These are phyloP conservation scores for Fusarium sp. DNA, from an alignment of 2,329 filamentous ascomycete genomes.

Conservation along the genomic window DNA sequence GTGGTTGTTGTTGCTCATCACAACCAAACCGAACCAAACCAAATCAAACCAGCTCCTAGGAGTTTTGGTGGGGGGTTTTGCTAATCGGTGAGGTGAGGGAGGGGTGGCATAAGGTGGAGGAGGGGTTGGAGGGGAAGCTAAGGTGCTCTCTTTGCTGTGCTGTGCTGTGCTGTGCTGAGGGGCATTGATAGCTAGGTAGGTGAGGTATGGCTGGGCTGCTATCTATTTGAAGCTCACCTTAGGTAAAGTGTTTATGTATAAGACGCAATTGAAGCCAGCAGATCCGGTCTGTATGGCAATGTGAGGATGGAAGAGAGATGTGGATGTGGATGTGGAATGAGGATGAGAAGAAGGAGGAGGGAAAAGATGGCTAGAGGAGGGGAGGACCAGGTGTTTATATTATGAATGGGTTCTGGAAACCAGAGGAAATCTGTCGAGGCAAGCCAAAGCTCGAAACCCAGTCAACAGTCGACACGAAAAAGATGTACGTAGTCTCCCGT, in stretches of 20 bases:
- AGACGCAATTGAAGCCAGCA: slow-evolving; percentile 32
- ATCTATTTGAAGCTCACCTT: slow-evolving; percentile 41
- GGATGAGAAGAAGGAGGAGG: slow-evolving; percentile 29
- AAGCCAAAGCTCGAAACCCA: slow-evolving; percentile 31
- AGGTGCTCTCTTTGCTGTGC: slow-evolving; percentile 9
- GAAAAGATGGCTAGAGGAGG: slow-evolving; percentile 19
- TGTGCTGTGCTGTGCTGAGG: slow-evolving; percentile 8
- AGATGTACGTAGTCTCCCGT: slow-evolving; percentile 36
- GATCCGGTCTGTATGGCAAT: slow-evolving; percentile 34
- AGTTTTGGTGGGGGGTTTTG: slow-evolving; percentile 47
- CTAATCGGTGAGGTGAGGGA: slow-evolving; percentile 46
- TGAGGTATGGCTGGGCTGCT: slow-evolving; percentile 21
- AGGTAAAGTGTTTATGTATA: slow-evolving; percentile 32
- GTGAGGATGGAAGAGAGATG: slow-evolving; percentile 5
- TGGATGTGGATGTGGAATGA: slow-evolving; percentile 18
- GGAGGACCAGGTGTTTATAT: slow-evolving; percentile 44
- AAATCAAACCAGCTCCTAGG: slow-evolving; percentile 40
- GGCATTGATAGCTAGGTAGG: slow-evolving; percentile 23
- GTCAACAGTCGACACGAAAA: slow-evolving; percentile 45
- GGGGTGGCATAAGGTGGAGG: slow-evolving; percentile 36
- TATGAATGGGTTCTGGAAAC: slow-evolving; percentile 41
- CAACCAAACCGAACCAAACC: slow-evolving; percentile 40
- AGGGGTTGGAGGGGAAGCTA: slow-evolving; percentile 30
- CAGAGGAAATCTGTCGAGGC: slow-evolving; percentile 35
- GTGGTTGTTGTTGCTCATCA: slow-evolving; percentile 48